Base-by-base conservation (phyloP, 176 grass and related monocot species). In the Oryza glaberrima region DNA sequence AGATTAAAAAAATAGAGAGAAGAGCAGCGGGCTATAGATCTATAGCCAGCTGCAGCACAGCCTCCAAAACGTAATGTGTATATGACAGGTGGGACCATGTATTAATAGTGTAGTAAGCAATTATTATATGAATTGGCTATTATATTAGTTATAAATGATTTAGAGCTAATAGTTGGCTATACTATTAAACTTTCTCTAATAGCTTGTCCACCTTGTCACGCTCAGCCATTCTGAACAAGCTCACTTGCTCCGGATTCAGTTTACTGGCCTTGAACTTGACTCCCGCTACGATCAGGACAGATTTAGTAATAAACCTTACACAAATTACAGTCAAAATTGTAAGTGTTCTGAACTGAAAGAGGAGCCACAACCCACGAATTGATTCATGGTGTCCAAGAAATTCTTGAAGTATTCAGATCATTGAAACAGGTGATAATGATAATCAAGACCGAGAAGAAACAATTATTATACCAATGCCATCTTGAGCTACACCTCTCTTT, bases 381-480 rank as follows among this genome's bases (percentile, higher is more conserved):
- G 35, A 36, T 36, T 36, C 35, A 36, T 36, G 35, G 35, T 36
- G 35, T 36, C 35, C 35, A 36, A 36, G 35, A 36, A 36, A 36
- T 36, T 20, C 17, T 60, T 60, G 19, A 60, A 60, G 52, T 58
- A 60, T 60, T 60, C 56, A n/a, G 17, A 60, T 60, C 3, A 60
- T 60, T 60, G 56, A 60, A 58, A 60, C 56, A 60, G n/a, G 19
- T 60, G 19, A 19, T 5, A 60, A n/a, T 60, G 19, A n/a, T 60
- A 9, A n/a, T n/a, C 17, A n/a, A 60, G 19, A 54, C 6, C 4
- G 19, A 60, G 51, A n/a, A 60, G 20, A 36, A 60, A 60, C 19
- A 60, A 6, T 9, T 54, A 98, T 95, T 85, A 95, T 91, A 73
- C 96, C 93, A 87, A 98, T 90, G 67, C 78, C 93, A 28, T 95